These are phyloP conservation scores for Plasmopara muralis DNA, from an alignment of 352 stramenopile genomes.

Conservation along the genomic window DNA sequence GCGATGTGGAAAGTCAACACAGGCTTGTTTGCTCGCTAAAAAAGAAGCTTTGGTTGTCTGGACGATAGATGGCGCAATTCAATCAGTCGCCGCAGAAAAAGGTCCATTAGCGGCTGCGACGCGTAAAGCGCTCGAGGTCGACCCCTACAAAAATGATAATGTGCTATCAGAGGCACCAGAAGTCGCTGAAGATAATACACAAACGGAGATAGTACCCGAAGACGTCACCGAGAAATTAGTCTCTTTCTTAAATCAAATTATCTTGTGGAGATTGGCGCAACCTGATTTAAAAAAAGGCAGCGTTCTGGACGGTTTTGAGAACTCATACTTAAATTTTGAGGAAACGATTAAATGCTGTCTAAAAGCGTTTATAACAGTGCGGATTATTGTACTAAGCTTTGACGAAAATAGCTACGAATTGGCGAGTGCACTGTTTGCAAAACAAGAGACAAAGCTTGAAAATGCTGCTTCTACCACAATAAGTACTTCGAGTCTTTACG, in stretches of 20 bases:
- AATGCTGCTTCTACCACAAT: conserved; percentile 2
- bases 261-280: conserved; percentile 56
- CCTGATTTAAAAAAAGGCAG: conserved; percentile 54
- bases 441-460: conserved; percentile 1
- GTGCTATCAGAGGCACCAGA: conserved; percentile 10
- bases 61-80: conserved; percentile 71
- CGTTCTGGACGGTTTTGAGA: conserved; percentile 75
- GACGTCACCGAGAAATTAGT: conserved; percentile 16
- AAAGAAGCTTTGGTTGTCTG: conserved; percentile 62
- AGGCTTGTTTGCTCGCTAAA: conserved; percentile 64
- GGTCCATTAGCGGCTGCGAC: conserved; percentile 35
- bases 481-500: conserved; percentile 5
- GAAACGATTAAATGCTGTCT: conserved; percentile 34
- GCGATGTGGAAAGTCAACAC: conserved; percentile 70
- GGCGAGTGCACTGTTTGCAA: conserved; percentile 19
- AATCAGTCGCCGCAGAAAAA: conserved; percentile 23
- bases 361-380: conserved; percentile 29
- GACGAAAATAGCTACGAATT: conserved; percentile 70
- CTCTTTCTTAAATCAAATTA: conserved; percentile 46
- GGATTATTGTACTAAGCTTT: conserved; percentile 52
- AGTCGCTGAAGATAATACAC: conserved; percentile 9
- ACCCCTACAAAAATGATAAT: conserved; percentile 7
- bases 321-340: conserved; percentile 37
- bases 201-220: background rate
- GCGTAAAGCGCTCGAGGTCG: conserved; percentile 31